Evolutionary conservation across 805 yeast species (phyloP), one percentile per base, ranked within the genome.

Genomic region (Kodamaea laetipori): DNA sequence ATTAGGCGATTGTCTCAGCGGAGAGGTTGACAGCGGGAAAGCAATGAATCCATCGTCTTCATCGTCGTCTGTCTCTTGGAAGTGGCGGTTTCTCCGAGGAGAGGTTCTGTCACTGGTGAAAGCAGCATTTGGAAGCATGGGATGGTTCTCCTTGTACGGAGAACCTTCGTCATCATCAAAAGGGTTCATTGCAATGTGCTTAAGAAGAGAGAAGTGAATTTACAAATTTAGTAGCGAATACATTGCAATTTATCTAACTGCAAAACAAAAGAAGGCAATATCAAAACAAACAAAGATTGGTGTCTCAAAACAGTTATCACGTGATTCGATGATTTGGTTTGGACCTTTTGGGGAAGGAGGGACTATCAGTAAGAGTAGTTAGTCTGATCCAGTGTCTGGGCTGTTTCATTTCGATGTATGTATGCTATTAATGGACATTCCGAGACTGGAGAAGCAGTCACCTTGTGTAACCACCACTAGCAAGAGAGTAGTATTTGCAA

Each of bases 1-100:
- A 41, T 69, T 69, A 0, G 76, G 76, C n/a, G 75, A 70, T 37
- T 65, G 70, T 48, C 74, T 61, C 34, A 44, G 39, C n/a, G 53
- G 58, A 17, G 52, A 64, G n/a, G 50, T 44, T 10, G 56, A 55
- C 41, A 43, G 56, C 11, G 69, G 68, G 39, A 66, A 68, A 5
- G 62, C 65, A 37, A 61, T 54, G 16, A 66, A 63, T 4, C 54
- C 62, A 15, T 26, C 39, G 16, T 35, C 36, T 13, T 40, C 45
- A 6, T 56, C 55, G 8, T 66, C 61, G 7, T 50, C 59, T 12
- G 45, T 49, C 23, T 50, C 55, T 6, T 27, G 38, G n/a, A 55
- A 50, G 19, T 62, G 63, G 19, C 57, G 60, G 36, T 56, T 64
- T 40, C 70, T 58, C 53, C 64, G 64, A 1, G 74, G 73, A 2